Base-by-base conservation (phyloP, 108 stramenopile species). In the Skeletonema grethae region DNA sequence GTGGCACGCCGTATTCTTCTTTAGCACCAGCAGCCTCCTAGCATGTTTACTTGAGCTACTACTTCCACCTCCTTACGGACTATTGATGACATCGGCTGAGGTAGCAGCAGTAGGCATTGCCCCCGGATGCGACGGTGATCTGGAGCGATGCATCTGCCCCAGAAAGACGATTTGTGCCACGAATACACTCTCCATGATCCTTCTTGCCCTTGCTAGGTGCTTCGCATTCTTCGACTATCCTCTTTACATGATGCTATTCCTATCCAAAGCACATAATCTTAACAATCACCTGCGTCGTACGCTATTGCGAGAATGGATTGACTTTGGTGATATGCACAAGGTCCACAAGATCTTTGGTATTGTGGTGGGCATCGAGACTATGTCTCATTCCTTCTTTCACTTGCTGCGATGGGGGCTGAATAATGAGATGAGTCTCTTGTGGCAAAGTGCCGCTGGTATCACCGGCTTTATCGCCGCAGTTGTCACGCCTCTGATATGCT, bases 161-260 rank as follows among this genome's bases (percentile, higher is more conserved):
- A 53, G 73, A 22, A 57, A 74, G 56, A 74, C 73, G 13, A 57
- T 74, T 11, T 74, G 66, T 22, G 73, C 73, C 7, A 32, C 56
- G 55, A 18, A 32, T 25, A 28, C 67, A 31, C 7, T 67, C 8
- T 67, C 50, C 2, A 67, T 74, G 36, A 45, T 74, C 13, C 30
- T 74, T 8, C 73, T 74, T 2, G 36, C 66, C 0, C 38, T 74
- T 6, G 38, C 73, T 6, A 25, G 73, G 38, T 67, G 45, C 66
- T 57, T 65, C 1, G 73, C 56, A 7, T 74, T 41, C 62, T 74
- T 74, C n/a, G 73, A 74, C 45, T 74, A 74, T 20, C 73, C 73
- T 8, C 41, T 74, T 15, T 74, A 74, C 39, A 74, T 74, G 73
- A 25, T 56, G 24, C 10, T 74, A 18, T 74, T 74, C 63, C 10